Evolutionary conservation across 352 stramenopile genomes (phyloP).

Genomic region (Globisporangium abappressorium): DNA sequence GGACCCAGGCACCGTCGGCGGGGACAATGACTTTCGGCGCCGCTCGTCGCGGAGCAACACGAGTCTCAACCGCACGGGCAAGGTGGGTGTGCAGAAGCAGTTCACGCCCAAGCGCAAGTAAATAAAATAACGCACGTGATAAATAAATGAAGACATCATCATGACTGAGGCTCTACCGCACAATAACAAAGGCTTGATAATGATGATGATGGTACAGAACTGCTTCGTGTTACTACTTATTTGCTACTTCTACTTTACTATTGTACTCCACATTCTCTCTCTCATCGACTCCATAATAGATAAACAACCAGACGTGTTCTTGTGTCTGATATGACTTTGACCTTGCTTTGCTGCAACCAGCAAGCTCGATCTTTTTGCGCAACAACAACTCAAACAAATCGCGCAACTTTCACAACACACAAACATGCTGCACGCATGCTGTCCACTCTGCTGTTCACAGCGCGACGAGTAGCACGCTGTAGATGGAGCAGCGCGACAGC

Average conservation of each 20-base stretch:
- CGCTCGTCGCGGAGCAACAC: constrained; percentile 54
- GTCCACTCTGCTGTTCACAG: constrained; percentile 26
- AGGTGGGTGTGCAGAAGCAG: constrained; percentile 42
- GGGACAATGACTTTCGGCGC: constrained; percentile 66
- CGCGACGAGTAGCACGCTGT: constrained; percentile 57
- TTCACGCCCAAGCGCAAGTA: constrained; percentile 34
- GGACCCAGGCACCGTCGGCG: constrained; percentile 72
- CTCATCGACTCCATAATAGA: constrained; percentile 3
- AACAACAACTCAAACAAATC: neutral
- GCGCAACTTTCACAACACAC: neutral
- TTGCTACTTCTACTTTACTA: constrained; percentile 12
- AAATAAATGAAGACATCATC: neutral
- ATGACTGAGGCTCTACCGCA: neutral
- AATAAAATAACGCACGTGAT: constrained; percentile 6
- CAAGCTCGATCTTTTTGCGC: neutral
- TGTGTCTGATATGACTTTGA: neutral
- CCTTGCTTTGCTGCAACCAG: neutral
- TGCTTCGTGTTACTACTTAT: neutral
- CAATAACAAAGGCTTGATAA: neutral
- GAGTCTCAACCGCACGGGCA: constrained; percentile 36
- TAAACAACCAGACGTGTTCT: constrained; percentile 4
- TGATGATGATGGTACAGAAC: constrained; percentile 1
- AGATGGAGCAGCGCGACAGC: constrained; percentile 70
- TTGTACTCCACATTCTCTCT: constrained; percentile 4
- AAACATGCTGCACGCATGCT: neutral